Base-by-base conservation (phyloP, 2,329 filamentous ascomycete genomes). In the Aspergillus udagawae region DNA sequence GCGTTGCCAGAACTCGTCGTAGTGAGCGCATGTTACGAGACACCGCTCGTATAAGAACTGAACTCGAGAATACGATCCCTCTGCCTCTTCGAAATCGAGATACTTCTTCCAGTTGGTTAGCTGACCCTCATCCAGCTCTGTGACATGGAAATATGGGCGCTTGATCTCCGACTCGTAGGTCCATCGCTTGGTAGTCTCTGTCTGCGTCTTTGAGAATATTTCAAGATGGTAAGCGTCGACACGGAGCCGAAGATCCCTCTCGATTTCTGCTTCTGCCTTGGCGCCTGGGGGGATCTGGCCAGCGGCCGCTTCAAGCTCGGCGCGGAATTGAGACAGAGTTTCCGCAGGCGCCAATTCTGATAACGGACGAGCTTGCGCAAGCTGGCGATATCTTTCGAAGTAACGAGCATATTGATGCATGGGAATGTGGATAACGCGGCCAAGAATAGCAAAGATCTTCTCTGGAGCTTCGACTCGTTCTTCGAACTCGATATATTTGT, bases 1-100 rank as follows among this genome's bases (percentile, higher is more conserved):
- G n/a, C 94, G 89, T 67, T 96, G 86, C 94, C 94, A 99, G 74
- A 97, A 96, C 70, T 97, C 93, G 51, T 97, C 93, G 70, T 99
- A 97, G 64, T 95, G 89, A 17, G 94, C 93, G 68, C 91, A 95
- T 0, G 91, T 93, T 38, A 96, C 91, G 53, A 99, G 77, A 67
- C 92, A 97, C 52, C 94, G 87, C 78, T 99, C 94, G 71, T 99
- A 97, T 32, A 99, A 78, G 69, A 94, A 94, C 5, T 89, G 84
- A 49, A 83, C 88, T 58, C 94, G 85, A 14, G 81, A 75, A 63
- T 86, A 91, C 62, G 92, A 86, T 53, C 90, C 91, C 73, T 96
- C 89, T 0, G 82, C 77, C 76, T 99, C 94, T 71, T 99, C 94
- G 66, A 95, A 97, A 71, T 97, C 93, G 48, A 99, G 84, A 67